Evolutionary conservation across 345 rosid genomes (phyloP).

Genomic region (Excoecaria agallocha): DNA sequence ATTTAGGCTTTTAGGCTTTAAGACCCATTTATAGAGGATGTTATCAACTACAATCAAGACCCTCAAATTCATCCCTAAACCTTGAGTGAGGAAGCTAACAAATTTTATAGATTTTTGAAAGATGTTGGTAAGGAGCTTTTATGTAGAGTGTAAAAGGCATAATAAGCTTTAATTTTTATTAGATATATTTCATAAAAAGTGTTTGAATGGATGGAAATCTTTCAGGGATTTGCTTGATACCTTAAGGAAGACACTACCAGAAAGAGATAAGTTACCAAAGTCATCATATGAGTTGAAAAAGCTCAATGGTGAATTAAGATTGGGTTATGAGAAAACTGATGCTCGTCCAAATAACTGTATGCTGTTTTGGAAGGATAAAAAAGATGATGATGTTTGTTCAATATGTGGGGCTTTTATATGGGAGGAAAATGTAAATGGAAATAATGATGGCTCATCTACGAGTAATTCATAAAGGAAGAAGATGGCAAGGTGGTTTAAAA

Average conservation of each 20-base stretch:
- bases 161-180: not conserved
- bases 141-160: not conserved
- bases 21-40: no score
- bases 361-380: not conserved
- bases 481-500: not conserved
- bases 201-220: not conserved
- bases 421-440: not conserved
- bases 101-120: not conserved
- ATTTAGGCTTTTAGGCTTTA: no score
- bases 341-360: slow-evolving; percentile 3
- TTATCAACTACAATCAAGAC: no score
- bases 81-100: not conserved
- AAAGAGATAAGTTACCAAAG: not conserved
- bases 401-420: not conserved
- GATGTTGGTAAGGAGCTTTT: not conserved
- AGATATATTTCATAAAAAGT: slow-evolving; percentile 1
- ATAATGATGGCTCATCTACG: not conserved
- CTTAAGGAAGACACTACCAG: not conserved
- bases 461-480: not conserved
- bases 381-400: not conserved
- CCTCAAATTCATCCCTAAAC: no score
- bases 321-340: slow-evolving; percentile 5
- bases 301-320: not conserved
- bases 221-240: not conserved
- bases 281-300: slow-evolving; percentile 4